Base-by-base conservation (phyloP, 2,329 filamentous ascomycete species). In the Triangularia verruculosa region DNA sequence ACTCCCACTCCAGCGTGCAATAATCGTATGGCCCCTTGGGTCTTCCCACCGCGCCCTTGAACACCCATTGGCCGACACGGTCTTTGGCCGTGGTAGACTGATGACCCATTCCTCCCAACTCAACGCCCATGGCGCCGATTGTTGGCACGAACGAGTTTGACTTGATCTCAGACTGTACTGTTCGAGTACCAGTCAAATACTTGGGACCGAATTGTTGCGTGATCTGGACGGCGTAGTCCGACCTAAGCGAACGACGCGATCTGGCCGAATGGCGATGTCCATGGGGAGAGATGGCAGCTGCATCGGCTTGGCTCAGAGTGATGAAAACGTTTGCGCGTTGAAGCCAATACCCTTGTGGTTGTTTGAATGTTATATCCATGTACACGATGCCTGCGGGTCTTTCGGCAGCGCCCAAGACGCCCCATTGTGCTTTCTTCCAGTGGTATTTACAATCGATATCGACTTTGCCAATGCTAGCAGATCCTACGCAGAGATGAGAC, bases 381-480 rank as follows among this genome's bases (percentile, higher is more conserved):
- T 67, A 70, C 1, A 70, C 63, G 53, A 68, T 65, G 34, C 66
- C 68, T 2, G 66, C 69, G 0, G 67, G 65, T 22, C 32, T 60
- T 30, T 43, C 56, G 32, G 59, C 22, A 13, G 8, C 17, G 20
- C 62, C 66, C 9, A 70, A 30, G 13, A 66, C 56, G 17, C 68
- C 68, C 66, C 69, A 70, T 64, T 64, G 63, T 5, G 66, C 60
- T 43, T 64, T 59, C 27, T 61, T 65, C 64, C 65, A 68, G 25
- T 60, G 61, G 57, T 65, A 70, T 24, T 63, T 66, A 64, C 66
- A 68, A 59, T 69, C 68, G 43, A 69, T 57, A 13, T 69, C 59
- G 30, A 69, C 66, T 39, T 67, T 66, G 43, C 66, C 66, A 52
- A 69, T 62, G 32, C 39, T 64, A 12, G 32, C 34, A 3, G 58